Evolutionary conservation across 1,284 basidiomycete genomes (phyloP), one percentile per base, ranked within the genome.

Genomic region (Tilletia indica): DNA sequence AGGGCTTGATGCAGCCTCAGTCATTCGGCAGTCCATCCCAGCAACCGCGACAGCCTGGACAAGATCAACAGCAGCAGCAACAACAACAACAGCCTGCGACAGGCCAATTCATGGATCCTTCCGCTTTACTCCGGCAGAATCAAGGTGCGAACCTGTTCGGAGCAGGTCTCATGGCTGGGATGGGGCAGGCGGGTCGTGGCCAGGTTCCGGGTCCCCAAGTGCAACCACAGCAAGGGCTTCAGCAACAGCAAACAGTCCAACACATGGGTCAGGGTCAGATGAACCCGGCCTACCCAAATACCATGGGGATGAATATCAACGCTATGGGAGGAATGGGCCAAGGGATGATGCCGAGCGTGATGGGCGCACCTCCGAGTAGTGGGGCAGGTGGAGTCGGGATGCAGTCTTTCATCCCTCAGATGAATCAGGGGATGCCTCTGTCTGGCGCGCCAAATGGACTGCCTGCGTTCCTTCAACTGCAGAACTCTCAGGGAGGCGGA

Each of bases 121-220:
- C 58, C 11, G 31, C 31, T 25, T 36, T 61, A 9, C 12, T 34
- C 21, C 58, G 25, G 14, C 21, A 61, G 25, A 25, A 14, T 61
- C 58, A 61, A 19, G 34, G 58, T 38, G 21, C 58, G 9, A 38
- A 31, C 19, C 14, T 61, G 21, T 61, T 61, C 21, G 58, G 58
- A 14, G 58, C 21, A 31, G 58, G 58, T 14, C 31, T 61, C 14
- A 31, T 61, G 25, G 14, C 58, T 36, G 58, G 25, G 16, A 67
- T 51, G 21, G 72, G 75, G 63, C 76, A 78, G 64, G 70, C 73
- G 12, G 75, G 58, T 3, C 58, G 58, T 9, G 19, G 31, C 34
- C 58, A 34, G 21, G 9, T 31, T 19, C 21, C 21, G 58, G 19
- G 19, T 38, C 25, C 58, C 25, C 21, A 36, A 19, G 49, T 25